These are phyloP conservation scores for Hyphodiscus hymeniophilus DNA, from an alignment of 495 filamentous ascomycete genomes.

Conservation along the genomic window DNA sequence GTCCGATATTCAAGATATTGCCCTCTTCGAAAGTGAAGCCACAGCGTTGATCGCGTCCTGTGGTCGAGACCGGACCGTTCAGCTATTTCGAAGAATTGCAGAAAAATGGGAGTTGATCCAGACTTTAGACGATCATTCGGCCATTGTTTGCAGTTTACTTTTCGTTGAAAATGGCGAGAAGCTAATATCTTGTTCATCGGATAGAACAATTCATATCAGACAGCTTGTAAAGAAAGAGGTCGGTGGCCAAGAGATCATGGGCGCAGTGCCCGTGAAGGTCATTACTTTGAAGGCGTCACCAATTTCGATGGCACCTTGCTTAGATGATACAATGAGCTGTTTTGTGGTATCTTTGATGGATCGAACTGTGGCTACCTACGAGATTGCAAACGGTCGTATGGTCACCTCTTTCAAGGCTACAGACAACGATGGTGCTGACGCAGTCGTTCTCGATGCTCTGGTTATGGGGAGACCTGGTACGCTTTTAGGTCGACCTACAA, in stretches of 20 bases:
- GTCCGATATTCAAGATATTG: constrained; percentile 77
- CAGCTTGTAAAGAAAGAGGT: constrained; percentile 64
- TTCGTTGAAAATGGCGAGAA: constrained; percentile 57
- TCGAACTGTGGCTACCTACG: constrained; percentile 68
- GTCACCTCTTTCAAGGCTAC: constrained; percentile 69
- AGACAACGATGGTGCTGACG: constrained; percentile 69
- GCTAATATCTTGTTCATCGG: constrained; percentile 78
- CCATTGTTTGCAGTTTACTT: constrained; percentile 53
- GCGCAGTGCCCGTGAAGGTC: constrained; percentile 64
- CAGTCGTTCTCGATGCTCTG: constrained; percentile 74
- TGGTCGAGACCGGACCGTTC: constrained; percentile 81
- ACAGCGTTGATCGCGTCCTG: constrained; percentile 63
- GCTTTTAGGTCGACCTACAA: constrained; percentile 29
- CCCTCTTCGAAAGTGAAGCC: constrained; percentile 47
- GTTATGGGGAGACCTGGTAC: constrained; percentile 42
- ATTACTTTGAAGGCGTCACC: constrained; percentile 82
- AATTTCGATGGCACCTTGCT: constrained; percentile 65
- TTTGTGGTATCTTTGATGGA: constrained; percentile 74
- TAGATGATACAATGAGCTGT: constrained; percentile 40
- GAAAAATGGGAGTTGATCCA: constrained; percentile 54
- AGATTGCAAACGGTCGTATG: constrained; percentile 61
- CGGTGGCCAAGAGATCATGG: constrained; percentile 56
- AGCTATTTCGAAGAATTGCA: constrained; percentile 62
- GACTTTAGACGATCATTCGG: constrained; percentile 72
- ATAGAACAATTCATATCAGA: constrained; percentile 74